A percentile compares a stretch with the other conserved stretches of the same genome.
phyloP scores from a whole-genome alignment of 2,329 filamentous ascomycete species.

The Sarocladiaceae sp. region DNA sequence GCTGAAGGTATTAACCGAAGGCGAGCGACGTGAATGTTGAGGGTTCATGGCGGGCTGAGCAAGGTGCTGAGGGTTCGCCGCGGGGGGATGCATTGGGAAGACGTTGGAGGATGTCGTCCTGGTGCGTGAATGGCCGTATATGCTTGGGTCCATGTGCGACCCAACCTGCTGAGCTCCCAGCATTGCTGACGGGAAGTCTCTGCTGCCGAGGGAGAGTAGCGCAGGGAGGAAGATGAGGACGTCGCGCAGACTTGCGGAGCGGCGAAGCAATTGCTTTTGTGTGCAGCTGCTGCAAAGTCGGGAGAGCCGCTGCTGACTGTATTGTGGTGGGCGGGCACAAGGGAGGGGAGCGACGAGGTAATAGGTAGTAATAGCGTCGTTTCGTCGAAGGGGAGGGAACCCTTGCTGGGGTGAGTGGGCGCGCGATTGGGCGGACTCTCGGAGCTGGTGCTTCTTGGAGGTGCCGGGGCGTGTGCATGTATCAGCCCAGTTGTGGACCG shows the following conservation, averaged over 20 bases:
- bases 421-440: neutral
- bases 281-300: neutral
- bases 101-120: constrained; percentile 51
- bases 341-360: constrained; percentile 2
- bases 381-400: constrained; percentile 8
- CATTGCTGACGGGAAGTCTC: neutral
- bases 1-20: constrained; percentile 63
- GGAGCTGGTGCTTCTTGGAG: neutral
- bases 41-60: constrained; percentile 23
- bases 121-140: constrained; percentile 48
- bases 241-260: constrained; percentile 1
- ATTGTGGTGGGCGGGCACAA: constrained; percentile 1
- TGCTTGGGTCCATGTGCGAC: constrained; percentile 22
- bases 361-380: constrained; percentile 6
- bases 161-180: neutral
- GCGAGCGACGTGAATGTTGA: constrained; percentile 46
- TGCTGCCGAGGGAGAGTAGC: neutral
- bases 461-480: constrained; percentile 4
- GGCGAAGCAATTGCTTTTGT: constrained; percentile 4
- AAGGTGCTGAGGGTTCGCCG: constrained; percentile 23
- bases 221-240: neutral
- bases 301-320: constrained; percentile 2
- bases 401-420: constrained; percentile 3
- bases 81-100: constrained; percentile 30
- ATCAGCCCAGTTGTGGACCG: constrained; percentile 3